Base-by-base conservation (phyloP, 805 yeast genomes). In the Ogataea chonburiensis region DNA sequence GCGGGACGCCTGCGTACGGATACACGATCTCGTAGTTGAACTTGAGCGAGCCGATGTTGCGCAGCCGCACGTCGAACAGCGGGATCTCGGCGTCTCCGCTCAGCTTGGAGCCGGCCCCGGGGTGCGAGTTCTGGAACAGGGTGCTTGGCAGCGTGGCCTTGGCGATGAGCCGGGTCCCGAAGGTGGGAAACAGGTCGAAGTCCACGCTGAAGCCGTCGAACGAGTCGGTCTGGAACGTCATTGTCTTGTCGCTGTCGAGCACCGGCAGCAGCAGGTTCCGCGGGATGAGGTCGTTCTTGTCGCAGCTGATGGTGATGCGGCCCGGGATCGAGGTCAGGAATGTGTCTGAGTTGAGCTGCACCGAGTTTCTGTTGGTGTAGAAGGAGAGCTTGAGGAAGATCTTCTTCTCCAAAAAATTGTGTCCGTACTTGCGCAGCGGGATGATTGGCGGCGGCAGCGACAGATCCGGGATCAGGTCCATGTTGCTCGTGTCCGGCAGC, bases 401-500 rank as follows among this genome's bases (percentile, higher is more conserved):
- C 58, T 86, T 87, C 56, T 85, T 86, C 55, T 93, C 98, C 53
- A 93, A 64, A 66, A 88, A 93, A 58, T 87, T 93, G 61, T 93
- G 98, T 11, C 98, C 98, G 56, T 93, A 93, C 51, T 95, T 77
- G 52, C 96, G 73, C 36, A 93, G 66, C 0, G 98, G 98, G 33
- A 93, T 78, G 36, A 93, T 86, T 3, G 98, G 98, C 1, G 98
- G 98, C 0, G 98, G 98, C 40, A 93, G 68, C 15, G 88, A 77
- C 31, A 93, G 71, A 51, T 87, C 96, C 0, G 98, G 98, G 36
- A 93, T 91, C 12, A 79, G 71, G 47, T 87, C 95, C 6, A 76
- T 65, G 35, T 70, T 74, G 18, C 45, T 50, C n/a, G 49, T 34
- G 14, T 52, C 59, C 4, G 53, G 30, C 4, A 32, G 28, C 6